phyloP scores from a whole-genome alignment of 148 eudicot genomes.

The Heliamphora exappendiculata region DNA sequence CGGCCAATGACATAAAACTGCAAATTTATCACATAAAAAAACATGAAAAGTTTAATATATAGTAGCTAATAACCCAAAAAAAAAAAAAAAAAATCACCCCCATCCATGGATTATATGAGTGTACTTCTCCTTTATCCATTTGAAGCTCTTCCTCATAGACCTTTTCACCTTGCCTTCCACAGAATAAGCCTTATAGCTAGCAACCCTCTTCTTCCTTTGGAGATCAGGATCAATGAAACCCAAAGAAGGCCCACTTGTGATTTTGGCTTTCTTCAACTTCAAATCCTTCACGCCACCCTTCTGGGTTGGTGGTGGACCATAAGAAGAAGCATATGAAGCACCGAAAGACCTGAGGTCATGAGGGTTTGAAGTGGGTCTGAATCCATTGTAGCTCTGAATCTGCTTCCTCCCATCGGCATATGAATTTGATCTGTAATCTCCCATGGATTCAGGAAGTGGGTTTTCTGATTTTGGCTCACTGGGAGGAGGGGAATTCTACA shows the following conservation, averaged over 20 bases:
- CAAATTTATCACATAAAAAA: conserved; percentile 2
- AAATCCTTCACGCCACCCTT: conserved; percentile 17
- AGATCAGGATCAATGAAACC: conserved; percentile 62
- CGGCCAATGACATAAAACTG: not conserved
- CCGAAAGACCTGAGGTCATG: conserved; percentile 43
- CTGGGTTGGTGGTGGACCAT: conserved; percentile 8
- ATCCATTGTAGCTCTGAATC: conserved; percentile 37
- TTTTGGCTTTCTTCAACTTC: conserved; percentile 43
- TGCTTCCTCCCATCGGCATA: conserved; percentile 30
- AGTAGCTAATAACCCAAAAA: not conserved
- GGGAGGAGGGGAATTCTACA: not conserved
- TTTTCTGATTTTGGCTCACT: not conserved
- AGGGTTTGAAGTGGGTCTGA: conserved; percentile 4
- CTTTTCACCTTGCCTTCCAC: conserved; percentile 82
- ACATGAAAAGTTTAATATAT: not conserved
- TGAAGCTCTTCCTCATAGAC: conserved; percentile 59
- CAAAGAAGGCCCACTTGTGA: conserved; percentile 33
- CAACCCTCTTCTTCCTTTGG: conserved; percentile 82
- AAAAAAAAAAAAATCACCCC: conserved; percentile 20
- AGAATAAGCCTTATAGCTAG: conserved; percentile 58
- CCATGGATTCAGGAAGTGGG: conserved; percentile 34
- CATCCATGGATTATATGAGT: conserved; percentile 38
- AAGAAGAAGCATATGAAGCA: conserved; percentile 18
- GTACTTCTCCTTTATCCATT: conserved; percentile 55
- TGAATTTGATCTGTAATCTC: conserved; percentile 32